These are phyloP conservation scores for Hemileccinum rubropunctum DNA, from an alignment of 768 basidiomycete genomes.

Conservation along the genomic window DNA sequence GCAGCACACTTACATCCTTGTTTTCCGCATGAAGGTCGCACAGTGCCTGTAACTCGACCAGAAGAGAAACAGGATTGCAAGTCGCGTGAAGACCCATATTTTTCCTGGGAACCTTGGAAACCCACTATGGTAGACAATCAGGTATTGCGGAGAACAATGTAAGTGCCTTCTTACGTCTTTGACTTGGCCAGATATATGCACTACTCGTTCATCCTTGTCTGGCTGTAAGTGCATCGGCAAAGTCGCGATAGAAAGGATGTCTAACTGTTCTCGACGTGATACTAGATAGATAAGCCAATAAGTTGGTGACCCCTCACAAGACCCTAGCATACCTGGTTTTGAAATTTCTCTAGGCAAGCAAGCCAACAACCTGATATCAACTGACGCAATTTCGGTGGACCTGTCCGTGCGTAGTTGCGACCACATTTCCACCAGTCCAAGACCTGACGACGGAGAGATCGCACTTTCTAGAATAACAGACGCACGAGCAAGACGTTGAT, in stretches of 20 bases:
- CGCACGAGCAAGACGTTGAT: slow-evolving; percentile 32
- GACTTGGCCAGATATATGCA: slow-evolving; percentile 18
- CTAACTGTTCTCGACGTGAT: slow-evolving; percentile 22
- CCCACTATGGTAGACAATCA: slow-evolving; percentile 16
- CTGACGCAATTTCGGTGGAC: slow-evolving; percentile 13
- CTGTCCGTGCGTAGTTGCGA: slow-evolving; percentile 35
- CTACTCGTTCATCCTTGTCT: slow-evolving; percentile 5
- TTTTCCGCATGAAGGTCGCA: slow-evolving; percentile 8
- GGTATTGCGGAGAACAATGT: background rate
- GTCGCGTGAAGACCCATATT: background rate
- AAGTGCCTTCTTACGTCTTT: slow-evolving; percentile 18
- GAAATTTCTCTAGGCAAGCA: slow-evolving; percentile 1
- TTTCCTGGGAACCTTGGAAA: slow-evolving; percentile 6
- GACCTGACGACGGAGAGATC: slow-evolving; percentile 65
- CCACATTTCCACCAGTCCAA: slow-evolving; percentile 76
- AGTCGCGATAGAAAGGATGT: slow-evolving; percentile 22
- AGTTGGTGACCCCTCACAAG: background rate
- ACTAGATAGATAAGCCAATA: slow-evolving; percentile 9
- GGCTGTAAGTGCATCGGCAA: slow-evolving; percentile 15
- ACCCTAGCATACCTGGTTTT: slow-evolving; percentile 11
- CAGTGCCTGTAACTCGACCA: slow-evolving; percentile 26
- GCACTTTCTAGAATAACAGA: slow-evolving; percentile 42
- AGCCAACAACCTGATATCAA: slow-evolving; percentile 19
- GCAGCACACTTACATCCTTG: slow-evolving; percentile 15
- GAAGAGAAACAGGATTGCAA: slow-evolving; percentile 23